Conservation (phyloP, 306 rosid species). For the Nissolia schottii region DNA sequence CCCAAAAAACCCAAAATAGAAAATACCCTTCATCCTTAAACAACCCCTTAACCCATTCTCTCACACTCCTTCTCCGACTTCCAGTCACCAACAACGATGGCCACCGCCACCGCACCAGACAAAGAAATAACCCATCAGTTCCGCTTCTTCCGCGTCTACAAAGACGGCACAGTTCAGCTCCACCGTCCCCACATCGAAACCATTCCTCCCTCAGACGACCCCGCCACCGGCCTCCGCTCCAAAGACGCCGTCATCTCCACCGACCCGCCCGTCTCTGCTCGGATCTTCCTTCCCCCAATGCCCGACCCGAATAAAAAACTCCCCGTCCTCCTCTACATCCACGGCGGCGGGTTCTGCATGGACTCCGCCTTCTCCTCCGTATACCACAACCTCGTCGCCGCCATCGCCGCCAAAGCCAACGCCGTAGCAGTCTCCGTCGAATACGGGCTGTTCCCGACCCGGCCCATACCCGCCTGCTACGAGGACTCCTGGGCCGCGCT, state of each 20-base stretch:
- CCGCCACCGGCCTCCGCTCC: constrained; percentile 31
- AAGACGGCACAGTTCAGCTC: constrained; percentile 28
- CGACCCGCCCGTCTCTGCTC: constrained; percentile 23
- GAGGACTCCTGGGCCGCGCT: constrained; percentile 41
- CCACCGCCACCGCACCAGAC: constrained; percentile 6
- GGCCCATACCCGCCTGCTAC: constrained; percentile 10
- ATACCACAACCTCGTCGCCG: constrained; percentile 19
- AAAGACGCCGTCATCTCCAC: constrained; percentile 35
- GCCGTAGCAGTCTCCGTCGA: constrained; percentile 3
- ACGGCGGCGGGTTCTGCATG: constrained; percentile 37
- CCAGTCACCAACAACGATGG: not conserved
- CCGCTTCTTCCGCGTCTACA: constrained; percentile 32
- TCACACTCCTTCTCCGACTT: not conserved
- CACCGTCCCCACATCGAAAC: not conserved
- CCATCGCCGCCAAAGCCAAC: not conserved
- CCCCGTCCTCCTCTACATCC: constrained; percentile 30
- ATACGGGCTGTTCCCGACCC: not conserved
- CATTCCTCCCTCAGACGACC: constrained; percentile 33
- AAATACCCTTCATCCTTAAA: no score
- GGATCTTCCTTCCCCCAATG: constrained; percentile 26
- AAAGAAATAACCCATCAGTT: not conserved
- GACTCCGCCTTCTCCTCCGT: constrained; percentile 19
- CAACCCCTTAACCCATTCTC: no score
- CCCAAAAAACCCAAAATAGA: no score
- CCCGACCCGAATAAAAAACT: constrained; percentile 9